phyloP scores from a whole-genome alignment of 2,329 filamentous ascomycete species.

The Dissoconium aciculare region DNA sequence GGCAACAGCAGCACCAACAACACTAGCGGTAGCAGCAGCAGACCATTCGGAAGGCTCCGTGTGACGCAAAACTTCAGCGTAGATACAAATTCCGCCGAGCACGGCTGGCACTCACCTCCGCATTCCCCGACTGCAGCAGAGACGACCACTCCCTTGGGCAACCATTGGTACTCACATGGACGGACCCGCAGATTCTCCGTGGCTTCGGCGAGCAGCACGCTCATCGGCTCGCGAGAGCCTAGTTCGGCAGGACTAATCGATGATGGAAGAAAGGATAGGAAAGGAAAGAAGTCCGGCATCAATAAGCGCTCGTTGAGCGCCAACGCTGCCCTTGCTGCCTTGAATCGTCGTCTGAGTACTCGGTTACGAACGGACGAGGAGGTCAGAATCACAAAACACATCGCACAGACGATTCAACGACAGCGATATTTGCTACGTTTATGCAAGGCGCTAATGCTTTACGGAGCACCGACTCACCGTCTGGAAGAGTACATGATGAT shows the following conservation, averaged over 20 bases:
- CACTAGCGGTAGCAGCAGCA: slow-evolving; percentile 1
- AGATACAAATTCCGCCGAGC: slow-evolving; percentile 16
- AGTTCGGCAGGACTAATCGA: slow-evolving; percentile 28
- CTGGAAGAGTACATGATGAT: slow-evolving; percentile 85
- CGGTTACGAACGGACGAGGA: slow-evolving; percentile 32
- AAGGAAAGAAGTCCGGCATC: slow-evolving; percentile 23
- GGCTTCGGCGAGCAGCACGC: slow-evolving; percentile 2
- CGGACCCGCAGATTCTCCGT: slow-evolving; percentile 4
- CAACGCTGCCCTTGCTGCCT: slow-evolving; percentile 20
- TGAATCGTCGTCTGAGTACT: slow-evolving; percentile 19
- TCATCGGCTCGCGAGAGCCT: slow-evolving; percentile 31
- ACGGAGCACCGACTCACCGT: slow-evolving; percentile 79
- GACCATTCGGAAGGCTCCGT: too few species aligned
- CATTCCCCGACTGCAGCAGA: slow-evolving; percentile 31
- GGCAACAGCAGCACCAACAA: slow-evolving; percentile 15
- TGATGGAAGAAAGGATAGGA: slow-evolving; percentile 28
- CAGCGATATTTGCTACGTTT: slow-evolving; percentile 75
- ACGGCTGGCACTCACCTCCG: slow-evolving; percentile 21
- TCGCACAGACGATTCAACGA: slow-evolving; percentile 56
- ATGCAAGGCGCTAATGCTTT: slow-evolving; percentile 75
- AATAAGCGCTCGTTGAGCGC: slow-evolving; percentile 17
- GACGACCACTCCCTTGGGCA: slow-evolving; percentile 26
- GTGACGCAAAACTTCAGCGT: slow-evolving; percentile 7
- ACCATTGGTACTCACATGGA: slow-evolving; percentile 25
- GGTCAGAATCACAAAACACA: slow-evolving; percentile 44